Evolutionary conservation across 192 early-diverging fungal genomes (phyloP), one percentile per base, ranked within the genome.

Genomic region (Jimgerdemannia flammicorona): DNA sequence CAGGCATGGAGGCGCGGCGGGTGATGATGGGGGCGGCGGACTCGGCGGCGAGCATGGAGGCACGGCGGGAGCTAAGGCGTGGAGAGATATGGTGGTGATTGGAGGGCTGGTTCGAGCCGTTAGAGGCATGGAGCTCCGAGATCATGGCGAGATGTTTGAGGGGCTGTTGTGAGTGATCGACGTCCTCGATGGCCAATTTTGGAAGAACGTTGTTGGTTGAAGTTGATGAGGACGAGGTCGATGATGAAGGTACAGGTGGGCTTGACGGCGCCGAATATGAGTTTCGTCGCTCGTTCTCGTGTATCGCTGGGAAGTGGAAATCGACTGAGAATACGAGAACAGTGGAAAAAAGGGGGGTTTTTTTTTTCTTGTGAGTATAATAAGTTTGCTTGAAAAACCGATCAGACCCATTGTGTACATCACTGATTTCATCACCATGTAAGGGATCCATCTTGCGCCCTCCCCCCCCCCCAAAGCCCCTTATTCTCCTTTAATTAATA

Each of bases 251-350:
- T 20, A 76, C 59, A 44, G 84, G 81, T n/a, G 81, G 84, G 64
- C 78, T 80, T 3, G 84, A 84, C 4, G 83, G 83, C 2, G 83
- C 83, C 44, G 83, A 84, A 74, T 79, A 81, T 59, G 83, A 84
- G 72, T 72, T 84, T 72, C 83, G 70, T 29, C 29, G 29, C 29
- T 29, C 29, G 29, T 29, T 11, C 74, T 29, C 29, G 29, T 29
- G 29, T 29, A 29, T 29, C 29, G 29, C 29, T 29, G 29, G 29
- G 29, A 29, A 29, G 29, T 29, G 29, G 29, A 29, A 29, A 29
- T 29, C 29, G 29, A 29, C 29, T 29, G 29, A 29, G 29, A 29
- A 29, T 29, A 29, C 29, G 29, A 29, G 29, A 29, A 29, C 29
- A 29, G 29, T 29, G 29, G 1, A 29, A 29, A 29, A 29, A 29